Evolutionary conservation across 495 filamentous ascomycete genomes (phyloP).

Genomic region (Acidiella bohemica): DNA sequence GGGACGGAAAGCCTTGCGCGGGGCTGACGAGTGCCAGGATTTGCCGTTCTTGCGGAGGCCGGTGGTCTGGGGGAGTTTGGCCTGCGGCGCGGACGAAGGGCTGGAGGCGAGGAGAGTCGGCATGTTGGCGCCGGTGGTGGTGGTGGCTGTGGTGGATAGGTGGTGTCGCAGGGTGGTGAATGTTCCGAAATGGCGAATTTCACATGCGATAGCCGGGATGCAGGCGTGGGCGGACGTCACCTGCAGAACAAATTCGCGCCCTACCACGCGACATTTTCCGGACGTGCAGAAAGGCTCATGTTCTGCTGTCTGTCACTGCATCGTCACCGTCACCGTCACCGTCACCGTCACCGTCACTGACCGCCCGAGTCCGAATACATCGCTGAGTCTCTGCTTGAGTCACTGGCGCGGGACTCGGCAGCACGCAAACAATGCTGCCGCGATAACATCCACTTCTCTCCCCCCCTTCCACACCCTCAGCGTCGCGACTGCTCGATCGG

Average conservation of each 20-base stretch:
- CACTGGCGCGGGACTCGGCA: too few species aligned
- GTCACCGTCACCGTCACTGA: too few species aligned
- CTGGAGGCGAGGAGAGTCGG: slow-evolving; percentile 2
- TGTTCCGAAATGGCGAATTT: background rate
- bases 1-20: slow-evolving; percentile 78
- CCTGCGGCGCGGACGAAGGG: background rate
- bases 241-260: too few species aligned
- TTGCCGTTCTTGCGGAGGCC: slow-evolving; percentile 66
- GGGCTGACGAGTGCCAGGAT: slow-evolving; percentile 80
- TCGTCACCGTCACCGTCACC: too few species aligned
- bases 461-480: background rate
- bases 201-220: background rate
- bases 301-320: background rate
- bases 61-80: slow-evolving; percentile 18
- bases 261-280: too few species aligned
- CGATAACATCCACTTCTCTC: slow-evolving; percentile 16
- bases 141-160: background rate
- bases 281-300: background rate
- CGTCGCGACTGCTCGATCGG: too few species aligned
- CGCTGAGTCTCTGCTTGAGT: too few species aligned
- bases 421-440: slow-evolving; percentile 23
- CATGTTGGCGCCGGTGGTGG: background rate
- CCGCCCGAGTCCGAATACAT: too few species aligned
- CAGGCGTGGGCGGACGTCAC: too few species aligned
- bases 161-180: too few species aligned